Percentiles rank a stretch among this genome's conserved stretches.
phyloP scores from a whole-genome alignment of 768 basidiomycete species.

The Boletus tylopilopsis region DNA sequence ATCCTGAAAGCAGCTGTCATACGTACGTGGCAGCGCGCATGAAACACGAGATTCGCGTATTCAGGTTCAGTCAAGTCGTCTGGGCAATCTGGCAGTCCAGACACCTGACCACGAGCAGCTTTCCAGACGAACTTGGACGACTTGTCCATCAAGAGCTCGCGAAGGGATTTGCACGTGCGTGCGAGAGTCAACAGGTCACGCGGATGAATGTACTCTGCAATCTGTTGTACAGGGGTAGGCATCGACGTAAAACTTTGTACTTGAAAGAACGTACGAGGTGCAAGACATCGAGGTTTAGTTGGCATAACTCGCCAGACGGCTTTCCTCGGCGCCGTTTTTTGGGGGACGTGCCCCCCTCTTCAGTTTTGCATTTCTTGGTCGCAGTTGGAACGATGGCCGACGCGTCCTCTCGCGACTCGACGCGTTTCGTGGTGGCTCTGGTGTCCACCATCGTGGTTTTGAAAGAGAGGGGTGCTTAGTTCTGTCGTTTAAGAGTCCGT shows the following conservation, averaged over 20 bases:
- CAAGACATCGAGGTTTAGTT: neutral
- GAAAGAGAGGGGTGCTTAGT: neutral
- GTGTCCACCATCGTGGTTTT: neutral
- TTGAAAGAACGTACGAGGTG: neutral
- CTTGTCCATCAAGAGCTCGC: constrained; percentile 27
- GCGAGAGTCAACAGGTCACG: constrained; percentile 1
- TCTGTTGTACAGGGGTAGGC: neutral
- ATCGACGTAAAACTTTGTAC: neutral
- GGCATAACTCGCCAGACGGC: neutral
- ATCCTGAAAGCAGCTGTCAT: neutral
- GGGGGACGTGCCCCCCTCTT: neutral
- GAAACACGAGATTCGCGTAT: constrained; percentile 40
- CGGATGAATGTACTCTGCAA: constrained; percentile 1
- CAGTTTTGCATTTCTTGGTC: neutral
- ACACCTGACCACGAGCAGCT: constrained; percentile 27
- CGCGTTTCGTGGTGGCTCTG: neutral
- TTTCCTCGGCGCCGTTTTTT: neutral
- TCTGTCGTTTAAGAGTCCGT: too few species aligned
- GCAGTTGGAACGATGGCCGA: neutral
- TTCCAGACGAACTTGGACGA: constrained; percentile 29
- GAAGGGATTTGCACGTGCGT: constrained; percentile 4
- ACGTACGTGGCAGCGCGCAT: constrained; percentile 19
- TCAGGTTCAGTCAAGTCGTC: constrained; percentile 33
- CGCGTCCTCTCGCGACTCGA: neutral
- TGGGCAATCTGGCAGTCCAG: constrained; percentile 32